Evolutionary conservation across 257 asterid genomes (phyloP).

Genomic region (Agastache rugosa): DNA sequence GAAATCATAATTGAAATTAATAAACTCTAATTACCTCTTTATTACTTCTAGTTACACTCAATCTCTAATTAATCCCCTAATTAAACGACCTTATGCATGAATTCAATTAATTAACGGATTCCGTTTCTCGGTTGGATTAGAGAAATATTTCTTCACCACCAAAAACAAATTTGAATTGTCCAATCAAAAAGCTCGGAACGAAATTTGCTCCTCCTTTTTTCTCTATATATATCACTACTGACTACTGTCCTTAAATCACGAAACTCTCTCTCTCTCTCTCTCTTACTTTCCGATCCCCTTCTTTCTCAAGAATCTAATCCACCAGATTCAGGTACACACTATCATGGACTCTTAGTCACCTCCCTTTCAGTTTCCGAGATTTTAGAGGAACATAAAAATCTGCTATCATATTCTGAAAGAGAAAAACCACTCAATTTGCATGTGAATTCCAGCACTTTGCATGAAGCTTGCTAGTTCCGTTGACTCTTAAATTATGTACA

Average conservation of each 20-base stretch:
- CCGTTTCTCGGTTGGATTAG: too few species aligned
- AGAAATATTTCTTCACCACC: not conserved
- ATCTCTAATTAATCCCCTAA: too few species aligned
- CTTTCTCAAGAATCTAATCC: constrained; percentile 32
- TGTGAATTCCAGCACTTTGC: constrained; percentile 1
- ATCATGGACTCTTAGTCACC: constrained; percentile 17
- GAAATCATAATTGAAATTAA: too few species aligned
- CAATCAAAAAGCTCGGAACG: constrained; percentile 17
- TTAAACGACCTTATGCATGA: too few species aligned
- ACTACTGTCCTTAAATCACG: constrained; percentile 30
- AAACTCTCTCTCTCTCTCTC: constrained; percentile 16
- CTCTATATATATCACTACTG: not conserved
- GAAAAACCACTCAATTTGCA: not conserved
- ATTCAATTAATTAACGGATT: too few species aligned
- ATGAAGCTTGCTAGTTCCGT: constrained; percentile 4
- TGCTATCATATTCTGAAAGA: not conserved
- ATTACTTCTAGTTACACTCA: too few species aligned
- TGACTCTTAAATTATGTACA: not conserved
- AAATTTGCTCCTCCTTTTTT: not conserved
- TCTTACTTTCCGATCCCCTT: constrained; percentile 33
- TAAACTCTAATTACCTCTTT: too few species aligned
- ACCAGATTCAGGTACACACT: constrained; percentile 45
- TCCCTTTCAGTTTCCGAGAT: constrained; percentile 21
- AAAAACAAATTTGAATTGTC: constrained; percentile 19
- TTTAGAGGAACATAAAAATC: not conserved